phyloP scores from a whole-genome alignment of 2,329 filamentous ascomycete genomes.

The Apiospora rasikravindrae region DNA sequence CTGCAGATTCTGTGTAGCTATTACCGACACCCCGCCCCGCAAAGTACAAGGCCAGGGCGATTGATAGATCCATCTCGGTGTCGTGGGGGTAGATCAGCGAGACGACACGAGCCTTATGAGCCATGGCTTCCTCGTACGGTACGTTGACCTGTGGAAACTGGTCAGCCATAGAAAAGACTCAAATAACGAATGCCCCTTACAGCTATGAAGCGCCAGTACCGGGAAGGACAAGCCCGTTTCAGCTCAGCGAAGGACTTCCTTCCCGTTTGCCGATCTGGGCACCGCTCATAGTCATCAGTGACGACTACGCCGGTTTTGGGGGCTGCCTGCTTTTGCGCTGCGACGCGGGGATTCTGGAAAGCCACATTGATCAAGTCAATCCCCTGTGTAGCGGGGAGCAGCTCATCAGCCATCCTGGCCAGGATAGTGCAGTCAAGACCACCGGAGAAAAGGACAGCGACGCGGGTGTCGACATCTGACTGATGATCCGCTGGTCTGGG shows the following conservation, averaged over 20 bases:
- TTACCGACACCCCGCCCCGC: slow-evolving; percentile 75
- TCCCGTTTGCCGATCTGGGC: slow-evolving; percentile 89
- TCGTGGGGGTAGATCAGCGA: slow-evolving; percentile 89
- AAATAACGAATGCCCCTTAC: slow-evolving; percentile 47
- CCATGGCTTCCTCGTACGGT: slow-evolving; percentile 75
- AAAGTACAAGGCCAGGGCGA: slow-evolving; percentile 93
- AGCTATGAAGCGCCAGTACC: slow-evolving; percentile 83
- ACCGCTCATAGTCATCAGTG: slow-evolving; percentile 71
- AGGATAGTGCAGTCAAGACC: slow-evolving; percentile 92
- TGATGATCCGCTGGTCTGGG: slow-evolving; percentile 39
- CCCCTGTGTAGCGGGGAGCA: slow-evolving; percentile 69
- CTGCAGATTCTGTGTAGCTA: slow-evolving; percentile 41
- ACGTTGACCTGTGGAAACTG: slow-evolving; percentile 67
- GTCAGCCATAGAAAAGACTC: background rate
- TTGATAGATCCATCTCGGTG: slow-evolving; percentile 98
- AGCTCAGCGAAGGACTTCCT: slow-evolving; percentile 82
- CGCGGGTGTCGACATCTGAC: slow-evolving; percentile 49
- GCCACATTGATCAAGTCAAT: slow-evolving; percentile 95
- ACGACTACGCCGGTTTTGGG: slow-evolving; percentile 27
- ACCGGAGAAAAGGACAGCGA: slow-evolving; percentile 91
- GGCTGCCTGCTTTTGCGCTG: slow-evolving; percentile 55
- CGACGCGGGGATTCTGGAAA: slow-evolving; percentile 88
- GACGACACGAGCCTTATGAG: slow-evolving; percentile 72
- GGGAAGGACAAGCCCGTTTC: slow-evolving; percentile 66
- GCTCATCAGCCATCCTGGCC: slow-evolving; percentile 78